Percentiles rank a stretch among this genome's conserved stretches.
Evolutionary conservation across 371 early-diverging fungal genomes (phyloP).

Genomic region (Mortierella sp.): DNA sequence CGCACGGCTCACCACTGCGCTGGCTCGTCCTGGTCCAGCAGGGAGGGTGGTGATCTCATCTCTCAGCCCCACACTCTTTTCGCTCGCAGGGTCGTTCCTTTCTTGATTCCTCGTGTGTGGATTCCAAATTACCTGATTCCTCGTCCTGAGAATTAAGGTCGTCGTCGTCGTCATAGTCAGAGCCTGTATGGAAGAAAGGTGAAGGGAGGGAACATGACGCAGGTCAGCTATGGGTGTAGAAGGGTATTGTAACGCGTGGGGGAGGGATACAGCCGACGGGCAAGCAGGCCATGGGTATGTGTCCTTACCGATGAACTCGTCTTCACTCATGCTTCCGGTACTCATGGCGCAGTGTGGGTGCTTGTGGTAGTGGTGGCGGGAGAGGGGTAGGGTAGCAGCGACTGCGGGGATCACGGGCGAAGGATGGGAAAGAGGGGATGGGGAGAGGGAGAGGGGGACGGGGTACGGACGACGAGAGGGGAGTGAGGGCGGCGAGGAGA

Average conservation of each 20-base stretch:
- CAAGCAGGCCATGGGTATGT: too few species aligned
- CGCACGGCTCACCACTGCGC: too few species aligned
- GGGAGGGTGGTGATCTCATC: too few species aligned
- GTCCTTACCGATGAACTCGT: conserved; percentile 41
- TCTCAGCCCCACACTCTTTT: too few species aligned
- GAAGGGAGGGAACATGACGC: background rate
- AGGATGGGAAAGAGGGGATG: background rate
- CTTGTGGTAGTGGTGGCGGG: background rate
- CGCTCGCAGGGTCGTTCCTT: too few species aligned
- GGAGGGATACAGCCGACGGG: too few species aligned
- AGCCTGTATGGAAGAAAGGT: conserved; percentile 6
- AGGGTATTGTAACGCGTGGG: too few species aligned
- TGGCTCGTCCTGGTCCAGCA: too few species aligned
- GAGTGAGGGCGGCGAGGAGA: background rate
- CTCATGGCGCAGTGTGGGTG: conserved; percentile 17
- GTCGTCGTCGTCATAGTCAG: conserved; percentile 25
- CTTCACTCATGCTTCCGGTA: conserved; percentile 46
- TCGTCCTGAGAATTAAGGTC: conserved; percentile 31
- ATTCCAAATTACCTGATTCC: conserved; percentile 30
- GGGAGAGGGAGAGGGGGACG: background rate
- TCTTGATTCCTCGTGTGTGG: background rate
- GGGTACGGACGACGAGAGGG: background rate
- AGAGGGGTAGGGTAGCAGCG: background rate
- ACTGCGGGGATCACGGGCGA: background rate
- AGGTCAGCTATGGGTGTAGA: too few species aligned